Base-by-base conservation (phyloP, 2,329 filamentous ascomycete species). In the Hawksworthiomyces lignivorus region DNA sequence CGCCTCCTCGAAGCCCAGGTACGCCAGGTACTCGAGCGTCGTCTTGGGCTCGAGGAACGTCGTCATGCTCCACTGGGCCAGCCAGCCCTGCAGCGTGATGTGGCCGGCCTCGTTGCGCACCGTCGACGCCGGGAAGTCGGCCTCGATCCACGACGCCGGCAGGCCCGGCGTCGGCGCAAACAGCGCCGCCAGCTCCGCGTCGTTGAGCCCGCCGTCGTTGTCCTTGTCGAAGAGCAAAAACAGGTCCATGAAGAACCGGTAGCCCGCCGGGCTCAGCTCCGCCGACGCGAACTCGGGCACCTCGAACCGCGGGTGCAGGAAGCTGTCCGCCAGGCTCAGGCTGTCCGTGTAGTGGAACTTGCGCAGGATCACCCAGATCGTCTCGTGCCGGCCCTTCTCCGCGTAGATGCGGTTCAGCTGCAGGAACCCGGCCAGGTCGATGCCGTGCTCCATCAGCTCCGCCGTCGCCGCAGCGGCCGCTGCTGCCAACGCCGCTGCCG, bases 61-160 rank as follows among this genome's bases (percentile, higher is more conserved):
- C 1, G 92, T 98, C 92, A 98, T 98, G 59, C 89, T 96, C 92
- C 92, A 98, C 56, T 98, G 92, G 4, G 92, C 92, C 28, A 98
- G 76, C 92, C 92, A 98, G 2, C 92, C 92, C 61, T 98, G 92
- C 4, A 98, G 70, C 1, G 92, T 98, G 48, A 98, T 89, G 59
- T 97, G 80, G 0, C 92, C 92, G 8, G 87, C 87, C 62, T 98
- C 92, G 57, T 96, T 97, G 31, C 87, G 82, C 15, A 97, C 90
- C 0, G 92, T 96, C 19, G 87, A 94, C 1, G 85, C 88, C 2
- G 92, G 92, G 56, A 98, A 98, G 1, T 80, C 85, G 1, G 84
- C 84, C 49, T 96, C 89, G 1, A 80, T 69, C 92, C 92, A 98
- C 0, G 86, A 90, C 4, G 75, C 65, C 0, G 92, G 92, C 12